Base-by-base conservation (phyloP, 768 basidiomycete genomes). In the Mycena alexandri region DNA sequence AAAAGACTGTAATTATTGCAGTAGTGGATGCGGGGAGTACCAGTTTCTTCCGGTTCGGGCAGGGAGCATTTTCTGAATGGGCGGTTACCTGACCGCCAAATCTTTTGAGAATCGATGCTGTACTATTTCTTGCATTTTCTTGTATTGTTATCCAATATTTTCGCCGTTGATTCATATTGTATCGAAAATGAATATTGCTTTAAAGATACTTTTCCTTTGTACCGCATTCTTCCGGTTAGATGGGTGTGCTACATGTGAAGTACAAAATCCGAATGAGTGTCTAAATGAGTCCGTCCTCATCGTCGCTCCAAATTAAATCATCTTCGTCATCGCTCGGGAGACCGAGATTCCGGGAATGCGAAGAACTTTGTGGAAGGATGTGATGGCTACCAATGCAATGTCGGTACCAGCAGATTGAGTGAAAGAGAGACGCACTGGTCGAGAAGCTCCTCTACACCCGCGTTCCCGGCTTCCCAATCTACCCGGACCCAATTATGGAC, bases 401-500 rank as follows among this genome's bases (percentile, higher is more conserved):
- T 34, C 16, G 44, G 33, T 47, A 61, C 21, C 24, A 16, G 13
- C 14, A 70, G 56, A 78, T 65, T 63, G 75, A 74, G 47, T 76
- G 73, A 77, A 60, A 68, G 29, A 43, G 24, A 55, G 25, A 73
- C 85, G 61, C 67, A 93, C 92, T 83, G 87, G 72, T 84, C 82
- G 17, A 94, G 81, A 9, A 92, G 79, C 48, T 92, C 91, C 68
- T 92, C 90, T 0, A 94, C 73, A 25, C 89, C 91, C n/a, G 84
- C 85, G 38, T 79, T 74, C 14, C 89, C 89, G 0, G 90, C 92
- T 76, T 93, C 93, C 93, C 93, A 94, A 75, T 95, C 93, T 5
- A 94, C 93, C 25, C 93, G 84, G 11, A 95, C 91, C 93, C 93
- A 95, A 54, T 92, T 93, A 72, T 93, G 87, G n/a, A 93, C 87